Conservation (phyloP, 768 basidiomycete genomes). For the Mycena venus region DNA sequence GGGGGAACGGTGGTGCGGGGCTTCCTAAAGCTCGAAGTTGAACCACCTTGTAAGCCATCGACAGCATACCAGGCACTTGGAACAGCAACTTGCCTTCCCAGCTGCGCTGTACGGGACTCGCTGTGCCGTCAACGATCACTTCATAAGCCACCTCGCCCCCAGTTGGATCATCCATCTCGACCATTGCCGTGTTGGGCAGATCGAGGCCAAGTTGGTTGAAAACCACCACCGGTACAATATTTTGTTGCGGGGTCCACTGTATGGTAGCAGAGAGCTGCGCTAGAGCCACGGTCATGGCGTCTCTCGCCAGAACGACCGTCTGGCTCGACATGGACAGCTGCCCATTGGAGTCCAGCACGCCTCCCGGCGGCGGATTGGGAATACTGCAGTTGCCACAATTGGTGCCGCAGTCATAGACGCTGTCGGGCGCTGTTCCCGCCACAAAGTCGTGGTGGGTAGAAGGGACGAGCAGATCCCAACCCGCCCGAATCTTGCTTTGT, state of each 20-base stretch:
- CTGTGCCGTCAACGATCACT: not conserved
- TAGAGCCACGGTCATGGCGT: constrained; percentile 5
- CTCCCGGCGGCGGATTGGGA: not conserved
- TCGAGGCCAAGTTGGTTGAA: constrained; percentile 19
- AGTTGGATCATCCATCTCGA: constrained; percentile 17
- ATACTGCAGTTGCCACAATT: not conserved
- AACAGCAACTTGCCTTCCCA: constrained; percentile 12
- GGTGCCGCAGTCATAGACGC: not conserved
- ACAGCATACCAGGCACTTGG: constrained; percentile 15
- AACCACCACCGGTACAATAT: constrained; percentile 13
- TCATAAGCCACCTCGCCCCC: not conserved
- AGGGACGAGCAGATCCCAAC: constrained; percentile 13
- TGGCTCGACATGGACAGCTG: constrained; percentile 11
- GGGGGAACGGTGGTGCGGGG: not conserved
- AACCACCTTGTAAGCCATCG: constrained; percentile 17
- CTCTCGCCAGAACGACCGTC: constrained; percentile 10
- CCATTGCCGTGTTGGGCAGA: constrained; percentile 10
- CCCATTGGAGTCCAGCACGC: constrained; percentile 2
- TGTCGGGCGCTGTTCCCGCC: constrained; percentile 3
- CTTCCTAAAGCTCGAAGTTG: not conserved
- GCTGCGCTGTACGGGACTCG: constrained; percentile 1
- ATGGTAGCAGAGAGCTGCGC: not conserved
- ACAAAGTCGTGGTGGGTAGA: constrained; percentile 15
- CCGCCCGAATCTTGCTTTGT: not conserved
- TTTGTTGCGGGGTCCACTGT: not conserved